Evolutionary conservation across 345 rosid species (phyloP).

Genomic region (Rhizophora mangle): DNA sequence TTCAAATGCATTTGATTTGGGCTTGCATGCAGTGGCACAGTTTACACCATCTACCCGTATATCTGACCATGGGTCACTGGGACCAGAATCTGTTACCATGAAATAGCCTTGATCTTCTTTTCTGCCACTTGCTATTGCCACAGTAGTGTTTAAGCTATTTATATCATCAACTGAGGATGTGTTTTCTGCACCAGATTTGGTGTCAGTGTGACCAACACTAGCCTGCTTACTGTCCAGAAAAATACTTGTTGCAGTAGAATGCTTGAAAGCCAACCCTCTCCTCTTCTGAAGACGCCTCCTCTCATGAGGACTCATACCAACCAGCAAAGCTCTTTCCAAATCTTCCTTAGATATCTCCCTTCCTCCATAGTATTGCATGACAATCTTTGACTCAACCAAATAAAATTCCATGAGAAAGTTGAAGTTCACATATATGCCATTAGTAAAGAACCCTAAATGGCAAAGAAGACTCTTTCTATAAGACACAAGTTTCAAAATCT

Average conservation of each 20-base stretch:
- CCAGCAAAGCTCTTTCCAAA: conserved; percentile 76
- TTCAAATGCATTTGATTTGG: conserved; percentile 24
- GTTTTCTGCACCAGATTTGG: conserved; percentile 13
- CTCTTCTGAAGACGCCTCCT: conserved; percentile 65
- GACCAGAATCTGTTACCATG: conserved; percentile 15
- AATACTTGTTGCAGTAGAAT: conserved; percentile 14
- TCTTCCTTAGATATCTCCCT: conserved; percentile 76
- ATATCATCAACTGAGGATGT: conserved; percentile 16
- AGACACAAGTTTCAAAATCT: neutral
- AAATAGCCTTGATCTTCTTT: conserved; percentile 20
- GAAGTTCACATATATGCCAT: neutral
- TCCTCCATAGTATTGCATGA: conserved; percentile 85
- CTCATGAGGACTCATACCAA: conserved; percentile 90
- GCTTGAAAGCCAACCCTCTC: conserved; percentile 48
- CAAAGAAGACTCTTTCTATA: neutral
- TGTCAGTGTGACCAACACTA: conserved; percentile 10
- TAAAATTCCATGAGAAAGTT: neutral
- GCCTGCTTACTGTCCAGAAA: conserved; percentile 33
- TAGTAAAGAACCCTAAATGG: neutral
- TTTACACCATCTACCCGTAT: conserved; percentile 13
- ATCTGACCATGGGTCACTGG: conserved; percentile 21
- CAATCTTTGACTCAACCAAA: conserved; percentile 25
- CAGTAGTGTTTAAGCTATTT: conserved; percentile 15
- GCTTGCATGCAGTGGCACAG: conserved; percentile 12
- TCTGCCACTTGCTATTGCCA: conserved; percentile 8